These are phyloP conservation scores for Penicillium ochrochloron DNA, from an alignment of 495 filamentous ascomycete species.

Conservation along the genomic window DNA sequence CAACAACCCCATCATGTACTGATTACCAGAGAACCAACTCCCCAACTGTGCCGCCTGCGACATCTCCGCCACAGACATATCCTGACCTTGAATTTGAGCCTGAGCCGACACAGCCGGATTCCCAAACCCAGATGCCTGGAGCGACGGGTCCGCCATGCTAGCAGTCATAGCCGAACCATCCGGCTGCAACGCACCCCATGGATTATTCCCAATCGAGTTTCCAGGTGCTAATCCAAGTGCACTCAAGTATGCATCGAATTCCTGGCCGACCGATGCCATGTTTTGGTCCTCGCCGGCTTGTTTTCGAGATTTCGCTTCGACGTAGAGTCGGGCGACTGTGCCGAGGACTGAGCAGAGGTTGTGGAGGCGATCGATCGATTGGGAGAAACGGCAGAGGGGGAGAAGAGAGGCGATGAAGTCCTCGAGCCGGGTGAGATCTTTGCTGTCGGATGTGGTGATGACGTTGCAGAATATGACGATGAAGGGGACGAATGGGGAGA, in stretches of 20 bases:
- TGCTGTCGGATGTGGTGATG: conserved; percentile 50
- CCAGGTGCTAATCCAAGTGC: conserved; percentile 64
- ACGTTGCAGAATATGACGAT: conserved; percentile 73
- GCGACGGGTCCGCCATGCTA: conserved; percentile 13
- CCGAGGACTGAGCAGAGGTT: conserved; percentile 64
- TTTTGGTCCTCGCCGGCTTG: conserved; percentile 45
- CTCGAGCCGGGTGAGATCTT: conserved; percentile 57
- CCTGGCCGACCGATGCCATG: conserved; percentile 56
- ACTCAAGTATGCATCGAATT: conserved; percentile 68
- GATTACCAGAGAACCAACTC: conserved; percentile 71
- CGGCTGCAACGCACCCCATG: conserved; percentile 17
- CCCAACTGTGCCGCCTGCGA: conserved; percentile 56
- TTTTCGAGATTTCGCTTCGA: conserved; percentile 60
- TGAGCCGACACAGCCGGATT: conserved; percentile 3
- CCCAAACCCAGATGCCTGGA: conserved; percentile 23
- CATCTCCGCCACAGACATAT: conserved; percentile 21
- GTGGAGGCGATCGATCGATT: conserved; percentile 62
- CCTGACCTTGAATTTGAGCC: conserved; percentile 22
- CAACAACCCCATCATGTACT: conserved; percentile 65
- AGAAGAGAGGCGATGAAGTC: conserved; percentile 63
- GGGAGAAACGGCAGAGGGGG: conserved; percentile 54
- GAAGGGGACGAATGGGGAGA: conserved; percentile 70
- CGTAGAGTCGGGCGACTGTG: conserved; percentile 64
- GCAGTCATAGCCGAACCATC: conserved; percentile 18
- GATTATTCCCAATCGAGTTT: conserved; percentile 13